These are phyloP conservation scores for Gossypium arboreum DNA, from an alignment of 345 rosid species.

Conservation along the genomic window DNA sequence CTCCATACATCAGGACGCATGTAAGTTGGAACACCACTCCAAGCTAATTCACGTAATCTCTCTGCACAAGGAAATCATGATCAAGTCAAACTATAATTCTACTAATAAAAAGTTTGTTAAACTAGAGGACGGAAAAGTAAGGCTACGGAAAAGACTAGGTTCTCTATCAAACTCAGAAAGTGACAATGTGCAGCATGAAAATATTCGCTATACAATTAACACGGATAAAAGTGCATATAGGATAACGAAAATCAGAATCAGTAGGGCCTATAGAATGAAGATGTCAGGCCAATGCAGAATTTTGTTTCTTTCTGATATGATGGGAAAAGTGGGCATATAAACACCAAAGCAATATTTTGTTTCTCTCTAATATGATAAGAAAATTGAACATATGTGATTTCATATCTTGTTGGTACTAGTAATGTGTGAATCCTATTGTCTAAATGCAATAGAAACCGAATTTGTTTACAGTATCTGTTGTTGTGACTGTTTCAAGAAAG, in stretches of 20 bases:
- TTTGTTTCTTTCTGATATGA: not conserved
- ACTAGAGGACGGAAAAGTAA: not conserved
- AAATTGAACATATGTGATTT: not conserved
- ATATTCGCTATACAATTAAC: not conserved
- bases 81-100: not conserved
- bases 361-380: not conserved
- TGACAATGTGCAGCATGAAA: not conserved
- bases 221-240: not conserved
- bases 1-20: conserved; percentile 93
- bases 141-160: not conserved
- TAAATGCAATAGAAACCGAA: not conserved
- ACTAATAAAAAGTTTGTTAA: conserved; percentile 7
- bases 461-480: not conserved
- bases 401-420: not conserved
- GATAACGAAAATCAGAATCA: not conserved
- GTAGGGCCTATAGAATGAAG: not conserved
- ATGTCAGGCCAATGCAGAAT: not conserved
- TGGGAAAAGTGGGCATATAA: not conserved
- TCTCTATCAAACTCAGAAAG: conserved; percentile 3
- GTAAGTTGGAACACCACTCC: conserved; percentile 96
- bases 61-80: conserved; percentile 40
- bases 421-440: not conserved
- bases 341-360: not conserved
- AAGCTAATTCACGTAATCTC: conserved; percentile 79
- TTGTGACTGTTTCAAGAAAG: not conserved